Percentiles rank a stretch among this genome's conserved stretches.
Conservation (phyloP, 768 basidiomycete genomes). For the Collybiopsis luxurians region DNA sequence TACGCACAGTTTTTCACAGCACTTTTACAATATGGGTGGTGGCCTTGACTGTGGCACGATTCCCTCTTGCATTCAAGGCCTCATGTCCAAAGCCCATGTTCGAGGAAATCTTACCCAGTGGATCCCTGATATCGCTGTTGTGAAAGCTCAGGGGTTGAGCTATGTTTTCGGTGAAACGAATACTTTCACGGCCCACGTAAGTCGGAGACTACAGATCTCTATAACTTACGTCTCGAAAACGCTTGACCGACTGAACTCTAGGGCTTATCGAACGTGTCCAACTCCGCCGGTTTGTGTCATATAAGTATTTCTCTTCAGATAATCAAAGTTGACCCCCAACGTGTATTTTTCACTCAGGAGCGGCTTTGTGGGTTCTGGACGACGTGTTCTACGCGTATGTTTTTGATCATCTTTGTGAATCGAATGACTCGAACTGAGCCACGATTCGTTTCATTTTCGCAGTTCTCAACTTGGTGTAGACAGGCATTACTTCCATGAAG, state of each 20-base stretch:
- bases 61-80: conserved; percentile 55
- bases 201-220: conserved; percentile 9
- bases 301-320: not conserved
- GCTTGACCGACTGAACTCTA: conserved; percentile 16
- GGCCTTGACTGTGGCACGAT: conserved; percentile 54
- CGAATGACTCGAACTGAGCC: too few species aligned
- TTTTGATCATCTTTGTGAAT: not conserved
- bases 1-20: conserved; percentile 59
- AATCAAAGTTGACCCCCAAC: conserved; percentile 6
- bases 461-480: conserved; percentile 17
- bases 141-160: conserved; percentile 40
- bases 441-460: too few species aligned
- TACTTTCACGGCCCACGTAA: conserved; percentile 44
- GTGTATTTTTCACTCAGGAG: conserved; percentile 67
- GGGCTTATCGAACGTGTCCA: conserved; percentile 1
- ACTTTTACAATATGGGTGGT: conserved; percentile 31
- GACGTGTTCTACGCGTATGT: conserved; percentile 57
- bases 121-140: conserved; percentile 51
- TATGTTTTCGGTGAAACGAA: conserved; percentile 68
- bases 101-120: conserved; percentile 55
- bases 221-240: not conserved
- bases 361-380: conserved; percentile 66
- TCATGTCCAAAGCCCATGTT: conserved; percentile 62
- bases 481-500: conserved; percentile 61
- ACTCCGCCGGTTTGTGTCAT: not conserved